Evolutionary conservation across 1,284 basidiomycete species (phyloP).

Genomic region (Leccinum variabile): DNA sequence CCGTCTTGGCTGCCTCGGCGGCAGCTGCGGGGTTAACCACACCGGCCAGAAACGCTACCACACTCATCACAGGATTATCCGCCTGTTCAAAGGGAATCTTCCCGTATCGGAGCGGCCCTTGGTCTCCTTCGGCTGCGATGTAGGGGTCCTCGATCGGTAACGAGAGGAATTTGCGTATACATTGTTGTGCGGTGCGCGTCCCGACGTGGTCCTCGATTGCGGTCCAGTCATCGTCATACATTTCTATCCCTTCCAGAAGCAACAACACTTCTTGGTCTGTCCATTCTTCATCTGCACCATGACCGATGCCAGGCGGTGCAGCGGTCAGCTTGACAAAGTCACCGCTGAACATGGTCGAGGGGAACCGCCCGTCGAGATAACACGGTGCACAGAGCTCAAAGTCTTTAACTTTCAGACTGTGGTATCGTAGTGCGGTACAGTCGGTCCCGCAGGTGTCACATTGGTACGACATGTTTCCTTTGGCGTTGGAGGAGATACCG

Average conservation of each 20-base stretch:
- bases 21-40: slow-evolving; percentile 92
- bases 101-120: slow-evolving; percentile 80
- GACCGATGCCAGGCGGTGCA: slow-evolving; percentile 42
- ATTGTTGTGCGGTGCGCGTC: slow-evolving; percentile 89
- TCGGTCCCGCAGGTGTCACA: slow-evolving; percentile 96
- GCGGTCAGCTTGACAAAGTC: slow-evolving; percentile 92
- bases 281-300: slow-evolving; percentile 62
- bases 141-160: slow-evolving; percentile 97
- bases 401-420: slow-evolving; percentile 90
- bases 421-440: slow-evolving; percentile 87
- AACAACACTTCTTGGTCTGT: slow-evolving; percentile 88
- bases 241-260: slow-evolving; percentile 93
- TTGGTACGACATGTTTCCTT: slow-evolving; percentile 59
- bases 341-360: slow-evolving; percentile 93
- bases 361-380: slow-evolving; percentile 96
- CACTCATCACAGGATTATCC: slow-evolving; percentile 98
- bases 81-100: slow-evolving; percentile 89
- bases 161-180: slow-evolving; percentile 93
- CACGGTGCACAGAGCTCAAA: slow-evolving; percentile 89
- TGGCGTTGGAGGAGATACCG: slow-evolving; percentile 51
- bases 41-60: slow-evolving; percentile 94
- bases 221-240: slow-evolving; percentile 98
- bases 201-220: slow-evolving; percentile 91
- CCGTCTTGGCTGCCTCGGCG: slow-evolving; percentile 90
- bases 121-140: slow-evolving; percentile 67